Evolutionary conservation across 2,329 filamentous ascomycete genomes (phyloP), one percentile per base, ranked within the genome.

Genomic region (Fusarium bulbicola): DNA sequence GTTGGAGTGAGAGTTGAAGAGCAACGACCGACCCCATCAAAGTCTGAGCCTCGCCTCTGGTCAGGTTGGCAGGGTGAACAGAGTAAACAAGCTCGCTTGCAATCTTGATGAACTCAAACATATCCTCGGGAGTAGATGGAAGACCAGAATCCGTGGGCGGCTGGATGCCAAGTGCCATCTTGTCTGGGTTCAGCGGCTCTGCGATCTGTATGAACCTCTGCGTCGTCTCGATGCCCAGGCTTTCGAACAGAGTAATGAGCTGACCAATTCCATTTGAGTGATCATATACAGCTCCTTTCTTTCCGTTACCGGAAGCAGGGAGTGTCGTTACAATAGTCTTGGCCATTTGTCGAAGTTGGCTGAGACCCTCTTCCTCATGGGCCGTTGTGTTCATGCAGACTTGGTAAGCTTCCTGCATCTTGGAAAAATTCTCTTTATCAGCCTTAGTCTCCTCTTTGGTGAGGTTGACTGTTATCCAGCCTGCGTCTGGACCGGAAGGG

Each of bases 371-470:
- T 47, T 86, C 80, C 70, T 87, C 86, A 57, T 92, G 86, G 9
- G 82, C 80, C 14, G 86, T 83, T 77, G 91, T 87, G 74, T 93
- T 85, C 80, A 92, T 86, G 77, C 92, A 94, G 42, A 91, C 87
- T 68, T 89, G 82, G 76, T 93, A 94, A 2, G 86, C 88, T 50
- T 85, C 81, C 78, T 92, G 88, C 77, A 94, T 82, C 79, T 92
- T 91, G 64, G 87, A 80, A 76, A 93, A 93, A 77, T 92, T 94
- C 34, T 87, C 80, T 76, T 89, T 83, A 63, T 92, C 89, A 3
- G 83, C 46, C 24, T 37, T 81, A 5, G 83, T 84, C 43, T 84
- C 82, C 9, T 82, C 76, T 2, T 79, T 54, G 3, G 68, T 68
- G n/a, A 72, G 45, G 32, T 60, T 50, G 18, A 73, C 68, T 0